Evolutionary conservation across 495 filamentous ascomycete genomes (phyloP), one percentile per base, ranked within the genome.

Genomic region (Elasticomyces elasticus): DNA sequence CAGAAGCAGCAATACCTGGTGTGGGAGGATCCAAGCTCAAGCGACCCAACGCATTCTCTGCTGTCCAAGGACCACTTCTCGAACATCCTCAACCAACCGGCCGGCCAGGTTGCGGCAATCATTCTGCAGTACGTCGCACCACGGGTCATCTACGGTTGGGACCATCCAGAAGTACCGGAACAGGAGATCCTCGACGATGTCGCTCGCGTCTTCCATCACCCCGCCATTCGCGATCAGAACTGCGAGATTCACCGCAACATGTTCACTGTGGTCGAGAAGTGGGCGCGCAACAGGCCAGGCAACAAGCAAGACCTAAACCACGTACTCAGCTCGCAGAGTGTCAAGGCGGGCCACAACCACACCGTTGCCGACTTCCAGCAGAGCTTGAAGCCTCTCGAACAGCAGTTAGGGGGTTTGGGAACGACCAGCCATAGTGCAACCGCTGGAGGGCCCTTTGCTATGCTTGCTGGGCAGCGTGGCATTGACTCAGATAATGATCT

Each of bases 31-130:
- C 80, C 86, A 5, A 72, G 77, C 45, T 92, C 86, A 74, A 84
- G 86, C 13, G 84, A 97, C 67, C 92, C 92, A 6, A 98, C 92
- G 2, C 92, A 96, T 73, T 92, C 86, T 11, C 80, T 97, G 70
- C 78, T 97, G 5, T 90, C 87, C 53, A 96, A 97, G 70, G 92
- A 98, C 62, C 92, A 98, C 66, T 97, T 97, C 63, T 85, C 85
- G 58, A 95, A 97, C 69, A 74, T 90, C 27, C 75, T 97, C 26
- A 97, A 97, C 70, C 76, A 85, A 27, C 87, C 87, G 44, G 89
- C 89, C 1, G 91, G 91, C 12, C 77, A 85, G 20, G 79, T 96
- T 20, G 89, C 90, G 9, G 71, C 84, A 1, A 79, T 78, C 0
- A 84, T 95, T 48, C 69, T 97, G 5, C 76, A 86, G 74, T 97